These are phyloP conservation scores for Fusarium musae DNA, from an alignment of 2,329 filamentous ascomycete genomes.

Conservation along the genomic window DNA sequence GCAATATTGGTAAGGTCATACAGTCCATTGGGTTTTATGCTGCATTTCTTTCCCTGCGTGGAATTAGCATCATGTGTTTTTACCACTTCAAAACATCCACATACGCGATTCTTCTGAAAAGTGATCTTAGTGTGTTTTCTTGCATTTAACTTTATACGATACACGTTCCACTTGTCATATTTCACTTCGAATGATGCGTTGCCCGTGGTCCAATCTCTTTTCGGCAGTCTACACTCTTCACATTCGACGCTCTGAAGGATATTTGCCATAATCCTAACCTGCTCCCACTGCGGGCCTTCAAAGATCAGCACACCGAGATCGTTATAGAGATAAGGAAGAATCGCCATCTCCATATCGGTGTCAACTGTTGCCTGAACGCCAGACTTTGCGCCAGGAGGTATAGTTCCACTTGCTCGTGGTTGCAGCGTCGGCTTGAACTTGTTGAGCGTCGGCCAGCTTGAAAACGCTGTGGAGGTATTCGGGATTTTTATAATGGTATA, in stretches of 20 bases:
- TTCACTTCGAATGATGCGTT: background rate
- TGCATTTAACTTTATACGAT: constrained; percentile 24
- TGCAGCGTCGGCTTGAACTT: constrained; percentile 35
- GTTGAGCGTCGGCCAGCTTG: constrained; percentile 39
- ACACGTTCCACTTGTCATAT: constrained; percentile 14
- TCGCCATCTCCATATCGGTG: background rate
- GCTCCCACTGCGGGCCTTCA: constrained; percentile 38
- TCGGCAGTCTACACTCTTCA: constrained; percentile 1
- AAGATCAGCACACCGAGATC: constrained; percentile 49
- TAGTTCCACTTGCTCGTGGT: constrained; percentile 19
- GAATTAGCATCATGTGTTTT: background rate
- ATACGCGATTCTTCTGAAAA: background rate
- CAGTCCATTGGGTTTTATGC: background rate
- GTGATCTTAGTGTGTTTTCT: constrained; percentile 6
- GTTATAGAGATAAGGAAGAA: constrained; percentile 42
- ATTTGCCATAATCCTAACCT: constrained; percentile 39
- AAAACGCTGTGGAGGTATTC: constrained; percentile 3
- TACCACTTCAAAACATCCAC: background rate
- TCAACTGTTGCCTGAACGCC: background rate
- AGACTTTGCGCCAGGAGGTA: background rate
- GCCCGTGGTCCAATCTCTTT: background rate
- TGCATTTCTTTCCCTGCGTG: background rate
- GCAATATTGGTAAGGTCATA: background rate
- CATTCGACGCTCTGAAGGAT: constrained; percentile 32
- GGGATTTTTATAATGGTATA: background rate